A percentile compares a stretch with the other conserved stretches of the same genome.
These are phyloP conservation scores for Lippia alba DNA, from an alignment of 305 asterid genomes.

Conservation along the genomic window DNA sequence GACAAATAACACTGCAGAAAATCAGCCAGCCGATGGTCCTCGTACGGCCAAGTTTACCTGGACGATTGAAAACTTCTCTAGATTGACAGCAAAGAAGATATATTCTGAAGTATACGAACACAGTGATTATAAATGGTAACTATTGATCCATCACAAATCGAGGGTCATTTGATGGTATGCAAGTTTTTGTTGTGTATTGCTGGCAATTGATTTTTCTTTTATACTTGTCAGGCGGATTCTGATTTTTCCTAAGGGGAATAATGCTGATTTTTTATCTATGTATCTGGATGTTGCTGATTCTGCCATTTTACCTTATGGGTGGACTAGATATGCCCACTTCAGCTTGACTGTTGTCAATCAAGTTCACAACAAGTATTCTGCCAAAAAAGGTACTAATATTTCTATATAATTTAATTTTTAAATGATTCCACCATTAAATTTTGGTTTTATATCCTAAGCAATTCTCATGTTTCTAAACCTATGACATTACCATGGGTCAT, in stretches of 20 bases:
- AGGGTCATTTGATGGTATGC: conserved; percentile 27
- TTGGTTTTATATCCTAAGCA: not conserved
- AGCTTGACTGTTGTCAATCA: conserved; percentile 57
- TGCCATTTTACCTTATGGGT: conserved; percentile 50
- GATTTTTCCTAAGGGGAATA: conserved; percentile 50
- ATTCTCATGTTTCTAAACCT: conserved; percentile 19
- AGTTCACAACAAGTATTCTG: conserved; percentile 51
- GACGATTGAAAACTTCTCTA: conserved; percentile 50
- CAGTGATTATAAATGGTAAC: conserved; percentile 53
- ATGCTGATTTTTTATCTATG: conserved; percentile 43
- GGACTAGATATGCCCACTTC: conserved; percentile 68
- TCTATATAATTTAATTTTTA: conserved; percentile 18
- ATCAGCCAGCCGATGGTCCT: conserved; percentile 46
- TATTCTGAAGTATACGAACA: conserved; percentile 49
- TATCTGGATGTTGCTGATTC: conserved; percentile 58
- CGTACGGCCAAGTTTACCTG: conserved; percentile 47
- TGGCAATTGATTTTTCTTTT: conserved; percentile 26
- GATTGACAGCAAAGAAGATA: conserved; percentile 45
- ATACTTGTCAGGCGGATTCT: conserved; percentile 53
- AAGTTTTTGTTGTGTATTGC: conserved; percentile 9
- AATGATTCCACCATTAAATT: not conserved
- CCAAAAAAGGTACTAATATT: conserved; percentile 53
- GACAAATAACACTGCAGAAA: conserved; percentile 38
- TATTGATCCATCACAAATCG: conserved; percentile 7
- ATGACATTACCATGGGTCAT: conserved; percentile 17